Base-by-base conservation (phyloP, 148 eudicot species). In the Cornus florida region DNA sequence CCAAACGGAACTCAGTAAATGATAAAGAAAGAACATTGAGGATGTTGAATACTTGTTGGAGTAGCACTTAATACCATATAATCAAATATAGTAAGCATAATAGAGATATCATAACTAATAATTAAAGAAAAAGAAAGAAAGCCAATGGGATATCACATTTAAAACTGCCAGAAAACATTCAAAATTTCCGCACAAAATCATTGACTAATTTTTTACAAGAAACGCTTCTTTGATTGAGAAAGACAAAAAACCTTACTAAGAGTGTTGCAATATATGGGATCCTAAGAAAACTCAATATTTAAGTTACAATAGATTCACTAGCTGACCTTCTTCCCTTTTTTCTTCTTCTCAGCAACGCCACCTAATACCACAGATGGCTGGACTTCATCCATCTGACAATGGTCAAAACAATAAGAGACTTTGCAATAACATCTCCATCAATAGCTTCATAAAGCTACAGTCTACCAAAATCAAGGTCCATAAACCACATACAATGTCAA, bases 341-440 rank as follows among this genome's bases (percentile, higher is more conserved):
- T 92, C 90, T 92, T 90, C 86, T 91, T 88, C 83, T 93, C 97
- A 41, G 76, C 75, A 71, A 87, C 66, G 70, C 99, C 99, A 43
- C 98, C 99, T 82, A 96, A 80, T 23, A 86, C 83, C 70, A 84
- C 72, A 41, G 92, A 84, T 43, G 99, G 98, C 75, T 93, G 92
- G 65, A 93, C 92, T 80, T 91, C 98, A 88, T 96, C 99, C 83
- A 92, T 90, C 99, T 96, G 86, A 79, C 22, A 77, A 67, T 9
- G 74, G 31, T 28, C 2, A 13, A 57, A 57, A 71, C 1, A 4
- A 5, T 38, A 59, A 64, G 11, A 46, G 17, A 19, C 31, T 56
- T 67, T 75, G 23, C 71, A 77, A 73, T 14, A 71, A 75, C 76
- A 33, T 74, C 71, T 17, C 35, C 39, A 23, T 38, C 6, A 39